Percentiles rank a stretch among this genome's conserved stretches.
Conservation (phyloP, 1,284 basidiomycete genomes). For the Phaffia rhodozyma region DNA sequence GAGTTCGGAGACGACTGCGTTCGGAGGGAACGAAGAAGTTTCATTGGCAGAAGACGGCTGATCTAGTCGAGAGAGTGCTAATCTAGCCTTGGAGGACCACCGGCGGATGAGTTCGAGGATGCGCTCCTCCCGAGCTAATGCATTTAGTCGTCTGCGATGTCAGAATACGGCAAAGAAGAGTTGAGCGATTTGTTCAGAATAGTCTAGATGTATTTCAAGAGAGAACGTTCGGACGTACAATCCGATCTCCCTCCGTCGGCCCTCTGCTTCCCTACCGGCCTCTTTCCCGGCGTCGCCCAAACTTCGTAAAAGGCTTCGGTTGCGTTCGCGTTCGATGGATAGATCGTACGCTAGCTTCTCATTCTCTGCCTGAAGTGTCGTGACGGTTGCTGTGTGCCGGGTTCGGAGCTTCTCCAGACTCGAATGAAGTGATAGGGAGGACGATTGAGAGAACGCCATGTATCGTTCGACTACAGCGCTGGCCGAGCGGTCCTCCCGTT, state of each 20-base stretch:
- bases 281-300: conserved; percentile 10
- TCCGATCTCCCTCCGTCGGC: conserved; percentile 13
- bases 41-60: background rate
- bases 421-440: conserved; percentile 55
- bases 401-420: conserved; percentile 45
- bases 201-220: too few relatives aligned
- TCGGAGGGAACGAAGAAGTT: background rate
- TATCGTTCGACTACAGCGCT: conserved; percentile 77
- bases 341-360: conserved; percentile 56
- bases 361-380: conserved; percentile 49
- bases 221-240: background rate
- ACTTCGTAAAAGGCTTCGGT: conserved; percentile 31
- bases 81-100: conserved; percentile 10
- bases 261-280: conserved; percentile 10
- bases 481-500: conserved; percentile 61
- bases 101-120: conserved; percentile 11
- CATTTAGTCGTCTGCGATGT: conserved; percentile 3
- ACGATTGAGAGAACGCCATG: conserved; percentile 79
- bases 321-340: conserved; percentile 30
- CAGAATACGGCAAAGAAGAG: background rate
- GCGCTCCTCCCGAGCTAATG: conserved; percentile 14
- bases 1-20: background rate
- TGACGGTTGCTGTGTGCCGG: conserved; percentile 52
- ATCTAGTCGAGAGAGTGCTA: background rate
- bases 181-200: too few relatives aligned